phyloP scores from a whole-genome alignment of 2,329 filamentous ascomycete genomes.

The Ophiostoma pallidulum region DNA sequence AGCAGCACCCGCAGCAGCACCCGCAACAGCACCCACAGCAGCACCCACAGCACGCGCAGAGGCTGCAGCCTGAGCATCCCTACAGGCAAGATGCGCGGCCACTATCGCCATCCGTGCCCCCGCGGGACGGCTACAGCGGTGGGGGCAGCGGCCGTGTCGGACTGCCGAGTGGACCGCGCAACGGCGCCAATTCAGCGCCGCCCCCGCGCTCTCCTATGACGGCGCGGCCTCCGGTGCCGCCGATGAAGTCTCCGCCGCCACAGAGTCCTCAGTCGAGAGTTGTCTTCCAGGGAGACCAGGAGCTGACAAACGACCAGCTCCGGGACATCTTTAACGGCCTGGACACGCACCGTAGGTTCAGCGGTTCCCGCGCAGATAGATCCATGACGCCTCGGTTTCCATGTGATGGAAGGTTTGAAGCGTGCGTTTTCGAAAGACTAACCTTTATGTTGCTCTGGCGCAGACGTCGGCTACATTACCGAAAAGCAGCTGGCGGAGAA shows the following conservation, averaged over 20 bases:
- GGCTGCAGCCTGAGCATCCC: constrained; percentile 28
- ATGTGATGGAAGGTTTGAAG: too few species aligned
- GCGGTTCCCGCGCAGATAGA: too few species aligned
- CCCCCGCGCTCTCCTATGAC: constrained; percentile 12
- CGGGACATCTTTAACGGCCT: constrained; percentile 83
- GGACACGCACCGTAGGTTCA: constrained; percentile 63
- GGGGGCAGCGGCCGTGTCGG: constrained; percentile 18
- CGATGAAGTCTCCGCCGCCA: background rate
- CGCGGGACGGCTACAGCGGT: constrained; percentile 4
- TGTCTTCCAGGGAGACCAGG: constrained; percentile 34
- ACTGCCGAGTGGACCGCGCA: constrained; percentile 11
- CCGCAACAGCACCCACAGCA: constrained; percentile 8
- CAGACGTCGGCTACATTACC: constrained; percentile 58
- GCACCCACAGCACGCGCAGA: constrained; percentile 38
- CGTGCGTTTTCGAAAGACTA: background rate
- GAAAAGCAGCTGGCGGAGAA: constrained; percentile 81
- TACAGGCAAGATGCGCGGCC: constrained; percentile 21
- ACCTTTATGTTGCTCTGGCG: background rate
- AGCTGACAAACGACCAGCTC: constrained; percentile 50
- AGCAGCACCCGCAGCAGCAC: constrained; percentile 30
- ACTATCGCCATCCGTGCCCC: constrained; percentile 12
- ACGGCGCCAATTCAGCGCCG: constrained; percentile 6
- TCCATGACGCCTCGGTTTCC: too few species aligned
- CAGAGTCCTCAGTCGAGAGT: constrained; percentile 6
- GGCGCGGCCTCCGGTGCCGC: constrained; percentile 8